Conservation (phyloP, 1,284 basidiomycete species). For the Irpex sp. region DNA sequence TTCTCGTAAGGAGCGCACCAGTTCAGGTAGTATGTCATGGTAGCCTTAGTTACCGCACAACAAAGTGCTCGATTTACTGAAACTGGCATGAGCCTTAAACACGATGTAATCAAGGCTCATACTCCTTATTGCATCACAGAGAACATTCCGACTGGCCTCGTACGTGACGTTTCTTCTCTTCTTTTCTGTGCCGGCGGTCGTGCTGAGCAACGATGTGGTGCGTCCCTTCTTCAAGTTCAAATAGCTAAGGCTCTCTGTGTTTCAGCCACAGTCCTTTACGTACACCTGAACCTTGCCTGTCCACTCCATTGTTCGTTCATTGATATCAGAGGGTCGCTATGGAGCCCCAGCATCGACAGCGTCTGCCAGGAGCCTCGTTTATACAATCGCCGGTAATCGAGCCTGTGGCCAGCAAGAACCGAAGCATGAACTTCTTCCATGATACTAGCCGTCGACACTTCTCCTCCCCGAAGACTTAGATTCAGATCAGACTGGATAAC, state of each 20-base stretch:
- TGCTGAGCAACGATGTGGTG: neutral
- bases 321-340: slow-evolving; percentile 1
- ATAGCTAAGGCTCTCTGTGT: neutral
- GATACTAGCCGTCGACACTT: neutral
- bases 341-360: neutral
- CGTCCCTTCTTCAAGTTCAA: neutral
- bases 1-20: too few relatives aligned
- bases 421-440: neutral
- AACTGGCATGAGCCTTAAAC: neutral
- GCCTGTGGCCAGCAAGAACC: neutral
- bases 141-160: neutral
- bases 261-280: neutral
- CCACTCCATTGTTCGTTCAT: neutral
- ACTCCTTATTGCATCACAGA: neutral
- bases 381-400: neutral
- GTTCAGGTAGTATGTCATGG: neutral
- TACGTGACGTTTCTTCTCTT: neutral
- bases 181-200: neutral
- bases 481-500: neutral
- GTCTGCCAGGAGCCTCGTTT: neutral
- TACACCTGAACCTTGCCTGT: neutral
- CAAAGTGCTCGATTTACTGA: neutral
- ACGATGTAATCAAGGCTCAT: neutral
- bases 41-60: neutral
- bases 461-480: neutral